Percentiles rank a stretch among this genome's conserved stretches.
Conservation (phyloP, 2,329 filamentous ascomycete species). For the Aspergillus proliferans region DNA sequence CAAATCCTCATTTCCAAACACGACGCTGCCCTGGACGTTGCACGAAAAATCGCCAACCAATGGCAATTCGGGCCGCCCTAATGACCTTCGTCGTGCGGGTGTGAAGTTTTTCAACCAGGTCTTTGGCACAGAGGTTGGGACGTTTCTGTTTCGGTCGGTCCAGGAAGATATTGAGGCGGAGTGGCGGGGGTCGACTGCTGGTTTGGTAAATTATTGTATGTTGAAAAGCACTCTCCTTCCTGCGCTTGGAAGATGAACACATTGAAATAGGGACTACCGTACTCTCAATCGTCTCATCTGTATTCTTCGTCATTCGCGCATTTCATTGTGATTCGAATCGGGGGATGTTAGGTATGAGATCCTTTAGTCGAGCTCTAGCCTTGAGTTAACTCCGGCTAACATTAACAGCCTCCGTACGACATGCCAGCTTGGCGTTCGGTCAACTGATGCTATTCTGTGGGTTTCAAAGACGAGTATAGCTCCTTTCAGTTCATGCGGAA, state of each 20-base stretch:
- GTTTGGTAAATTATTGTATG: neutral
- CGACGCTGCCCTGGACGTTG: too few species aligned
- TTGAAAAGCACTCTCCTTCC: neutral
- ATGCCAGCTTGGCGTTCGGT: neutral
- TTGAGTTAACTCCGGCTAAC: neutral
- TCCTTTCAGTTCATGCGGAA: neutral
- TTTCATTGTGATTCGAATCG: neutral
- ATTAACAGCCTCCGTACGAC: neutral
- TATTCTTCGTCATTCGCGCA: neutral
- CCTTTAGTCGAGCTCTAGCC: neutral
- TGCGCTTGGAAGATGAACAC: neutral
- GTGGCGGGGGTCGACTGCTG: neutral
- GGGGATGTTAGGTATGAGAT: neutral
- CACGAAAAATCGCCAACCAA: too few species aligned
- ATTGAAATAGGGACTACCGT: neutral
- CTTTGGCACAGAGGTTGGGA: neutral
- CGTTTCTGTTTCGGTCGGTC: neutral
- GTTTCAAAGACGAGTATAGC: neutral
- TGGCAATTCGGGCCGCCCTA: neutral
- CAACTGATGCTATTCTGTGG: neutral
- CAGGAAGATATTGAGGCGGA: neutral
- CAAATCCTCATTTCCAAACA: too few species aligned
- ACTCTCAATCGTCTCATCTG: neutral
- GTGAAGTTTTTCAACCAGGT: neutral
- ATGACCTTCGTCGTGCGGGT: neutral